Percentiles rank a stretch among this genome's conserved stretches.
Evolutionary conservation across 2,329 filamentous ascomycete genomes (phyloP).

Genomic region (Magnaporthiopsis incrustans): DNA sequence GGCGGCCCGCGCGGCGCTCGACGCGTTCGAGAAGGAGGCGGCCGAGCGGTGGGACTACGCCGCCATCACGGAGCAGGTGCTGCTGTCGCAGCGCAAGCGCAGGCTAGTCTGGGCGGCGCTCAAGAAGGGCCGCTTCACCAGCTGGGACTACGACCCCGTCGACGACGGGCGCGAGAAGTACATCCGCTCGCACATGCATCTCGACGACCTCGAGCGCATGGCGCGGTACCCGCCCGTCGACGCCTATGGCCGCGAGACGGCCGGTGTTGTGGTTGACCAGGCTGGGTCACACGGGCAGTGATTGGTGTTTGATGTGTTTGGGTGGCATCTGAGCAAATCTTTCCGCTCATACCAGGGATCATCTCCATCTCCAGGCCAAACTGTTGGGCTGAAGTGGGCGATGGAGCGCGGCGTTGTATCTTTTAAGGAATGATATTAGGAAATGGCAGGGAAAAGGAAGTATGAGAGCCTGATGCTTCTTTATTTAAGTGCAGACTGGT

Average conservation of each 20-base stretch:
- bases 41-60: constrained; percentile 73
- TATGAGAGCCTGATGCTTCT: neutral
- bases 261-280: constrained; percentile 30
- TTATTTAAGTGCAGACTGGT: neutral
- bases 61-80: constrained; percentile 64
- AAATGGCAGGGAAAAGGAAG: neutral
- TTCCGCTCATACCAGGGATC: neutral
- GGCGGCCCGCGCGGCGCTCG: constrained; percentile 14
- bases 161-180: constrained; percentile 67
- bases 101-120: constrained; percentile 74
- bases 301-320: neutral
- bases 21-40: constrained; percentile 67
- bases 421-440: neutral
- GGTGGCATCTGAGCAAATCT: no score
- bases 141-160: constrained; percentile 78
- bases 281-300: constrained; percentile 36
- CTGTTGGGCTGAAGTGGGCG: neutral
- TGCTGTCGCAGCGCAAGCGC: constrained; percentile 70
- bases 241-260: constrained; percentile 41
- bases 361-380: neutral
- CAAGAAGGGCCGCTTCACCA: constrained; percentile 64
- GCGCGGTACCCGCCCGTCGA: constrained; percentile 65
- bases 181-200: constrained; percentile 74
- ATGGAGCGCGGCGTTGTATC: neutral
- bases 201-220: constrained; percentile 71